Percentiles rank a stretch among this genome's conserved stretches.
phyloP scores from a whole-genome alignment of 805 yeast species.

The Candida odintsovae region DNA sequence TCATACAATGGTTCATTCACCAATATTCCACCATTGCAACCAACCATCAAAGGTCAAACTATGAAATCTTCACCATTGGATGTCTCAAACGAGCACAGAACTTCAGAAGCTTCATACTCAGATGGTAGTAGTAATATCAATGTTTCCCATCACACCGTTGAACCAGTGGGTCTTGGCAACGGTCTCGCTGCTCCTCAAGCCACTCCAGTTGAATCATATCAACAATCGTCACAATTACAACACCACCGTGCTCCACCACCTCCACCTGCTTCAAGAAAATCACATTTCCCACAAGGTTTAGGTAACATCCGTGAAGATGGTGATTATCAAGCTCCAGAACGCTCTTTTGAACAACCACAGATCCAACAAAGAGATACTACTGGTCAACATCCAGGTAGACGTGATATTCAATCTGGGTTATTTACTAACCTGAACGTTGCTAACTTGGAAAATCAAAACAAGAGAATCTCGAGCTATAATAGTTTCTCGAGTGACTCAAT shows the following conservation, averaged over 20 bases:
- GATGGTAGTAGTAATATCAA: slow-evolving; percentile 13
- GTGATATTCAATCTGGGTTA: slow-evolving; percentile 39
- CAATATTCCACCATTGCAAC: slow-evolving; percentile 27
- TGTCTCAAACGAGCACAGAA: neutral
- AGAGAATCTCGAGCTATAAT: slow-evolving; percentile 22
- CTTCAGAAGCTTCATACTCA: slow-evolving; percentile 9
- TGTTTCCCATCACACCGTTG: slow-evolving; percentile 5
- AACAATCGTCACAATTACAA: slow-evolving; percentile 32
- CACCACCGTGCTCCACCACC: slow-evolving; percentile 42
- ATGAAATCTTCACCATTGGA: neutral
- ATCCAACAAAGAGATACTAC: slow-evolving; percentile 1
- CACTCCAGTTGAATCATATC: neutral
- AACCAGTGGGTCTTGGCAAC: neutral
- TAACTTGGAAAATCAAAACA: slow-evolving; percentile 21
- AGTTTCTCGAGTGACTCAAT: slow-evolving; percentile 23
- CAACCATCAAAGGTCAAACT: slow-evolving; percentile 21
- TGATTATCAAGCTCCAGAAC: slow-evolving; percentile 6
- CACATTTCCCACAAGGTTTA: slow-evolving; percentile 17
- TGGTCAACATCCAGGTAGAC: slow-evolving; percentile 18
- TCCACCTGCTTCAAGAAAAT: slow-evolving; percentile 52
- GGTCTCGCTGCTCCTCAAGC: neutral
- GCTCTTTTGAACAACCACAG: slow-evolving; percentile 9
- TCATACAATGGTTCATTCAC: neutral
- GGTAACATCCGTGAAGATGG: slow-evolving; percentile 28
- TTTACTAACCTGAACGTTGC: slow-evolving; percentile 41